phyloP scores from a whole-genome alignment of 2,329 filamentous ascomycete genomes.

The Exophiala sideris region DNA sequence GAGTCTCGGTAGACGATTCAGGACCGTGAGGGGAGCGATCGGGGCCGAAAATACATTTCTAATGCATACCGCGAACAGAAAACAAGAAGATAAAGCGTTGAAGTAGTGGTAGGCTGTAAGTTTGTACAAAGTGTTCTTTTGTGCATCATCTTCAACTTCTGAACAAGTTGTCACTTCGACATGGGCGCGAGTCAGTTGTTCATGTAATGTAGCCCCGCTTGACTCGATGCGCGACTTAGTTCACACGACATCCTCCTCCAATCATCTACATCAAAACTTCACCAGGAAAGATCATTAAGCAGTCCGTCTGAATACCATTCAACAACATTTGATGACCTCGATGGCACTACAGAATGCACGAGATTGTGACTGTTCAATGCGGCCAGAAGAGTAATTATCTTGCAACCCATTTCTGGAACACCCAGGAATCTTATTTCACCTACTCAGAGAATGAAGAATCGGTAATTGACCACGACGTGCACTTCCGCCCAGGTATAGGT shows the following conservation, averaged over 20 bases:
- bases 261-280: neutral
- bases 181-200: no score
- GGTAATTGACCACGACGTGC: constrained; percentile 75
- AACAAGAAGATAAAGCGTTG: neutral
- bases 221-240: no score
- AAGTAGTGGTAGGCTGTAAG: neutral
- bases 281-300: no score
- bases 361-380: constrained; percentile 90
- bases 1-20: neutral
- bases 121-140: no score
- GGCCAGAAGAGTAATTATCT: constrained; percentile 91
- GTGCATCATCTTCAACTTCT: no score
- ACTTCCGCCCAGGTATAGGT: constrained; percentile 80
- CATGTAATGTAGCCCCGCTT: no score
- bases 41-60: constrained; percentile 4
- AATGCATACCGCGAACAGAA: neutral
- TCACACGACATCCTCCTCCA: no score
- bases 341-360: constrained; percentile 64
- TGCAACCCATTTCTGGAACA: constrained; percentile 96
- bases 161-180: no score
- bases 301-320: no score
- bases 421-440: constrained; percentile 97
- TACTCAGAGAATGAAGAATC: constrained; percentile 66
- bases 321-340: no score
- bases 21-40: neutral